phyloP scores from a whole-genome alignment of 306 rosid species.

The Fagus crenata region DNA sequence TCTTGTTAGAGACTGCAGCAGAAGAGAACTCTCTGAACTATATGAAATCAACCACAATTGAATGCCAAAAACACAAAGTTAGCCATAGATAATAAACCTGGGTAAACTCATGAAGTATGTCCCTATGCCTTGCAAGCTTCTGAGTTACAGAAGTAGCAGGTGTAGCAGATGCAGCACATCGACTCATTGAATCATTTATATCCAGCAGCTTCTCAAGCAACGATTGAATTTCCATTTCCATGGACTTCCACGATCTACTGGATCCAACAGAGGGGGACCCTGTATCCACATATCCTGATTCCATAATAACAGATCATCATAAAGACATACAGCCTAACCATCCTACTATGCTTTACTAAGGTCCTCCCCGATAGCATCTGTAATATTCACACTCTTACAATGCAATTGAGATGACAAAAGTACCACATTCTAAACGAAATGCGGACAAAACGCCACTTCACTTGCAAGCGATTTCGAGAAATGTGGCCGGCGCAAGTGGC shows the following conservation, averaged over 20 bases:
- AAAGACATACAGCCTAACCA: background rate
- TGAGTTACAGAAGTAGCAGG: slow-evolving; percentile 93
- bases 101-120: slow-evolving; percentile 85
- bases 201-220: slow-evolving; percentile 91
- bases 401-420: no score
- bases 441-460: no score
- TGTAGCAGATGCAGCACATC: slow-evolving; percentile 96
- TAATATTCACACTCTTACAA: no score
- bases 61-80: background rate
- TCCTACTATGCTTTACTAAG: background rate
- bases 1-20: slow-evolving; percentile 4
- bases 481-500: no score
- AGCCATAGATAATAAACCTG: slow-evolving; percentile 51
- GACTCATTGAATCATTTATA: slow-evolving; percentile 94
- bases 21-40: background rate
- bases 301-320: slow-evolving; percentile 25
- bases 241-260: slow-evolving; percentile 98
- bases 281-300: slow-evolving; percentile 73
- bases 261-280: slow-evolving; percentile 86
- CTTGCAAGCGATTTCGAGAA: no score
- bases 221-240: slow-evolving; percentile 98
- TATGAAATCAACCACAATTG: background rate
- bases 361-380: no score
- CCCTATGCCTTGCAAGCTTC: slow-evolving; percentile 95
- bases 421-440: no score